Percentiles rank a stretch among this genome's conserved stretches.
phyloP scores from a whole-genome alignment of 805 yeast species.

The Pichia nanzhaoensis region DNA sequence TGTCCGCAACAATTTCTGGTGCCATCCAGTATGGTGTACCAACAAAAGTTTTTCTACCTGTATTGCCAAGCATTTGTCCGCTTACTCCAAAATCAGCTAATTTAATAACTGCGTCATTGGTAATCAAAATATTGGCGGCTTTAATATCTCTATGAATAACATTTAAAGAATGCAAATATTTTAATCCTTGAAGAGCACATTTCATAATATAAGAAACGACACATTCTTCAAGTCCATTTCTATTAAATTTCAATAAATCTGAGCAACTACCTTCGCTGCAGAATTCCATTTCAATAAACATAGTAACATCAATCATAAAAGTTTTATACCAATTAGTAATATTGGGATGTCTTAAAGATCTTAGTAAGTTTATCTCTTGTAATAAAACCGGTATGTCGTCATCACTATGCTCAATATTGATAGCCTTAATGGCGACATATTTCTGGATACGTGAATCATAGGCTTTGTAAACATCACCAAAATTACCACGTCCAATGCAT shows the following conservation, averaged over 20 bases:
- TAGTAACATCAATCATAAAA: constrained; percentile 51
- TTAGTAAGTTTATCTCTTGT: constrained; percentile 73
- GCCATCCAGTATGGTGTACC: constrained; percentile 81
- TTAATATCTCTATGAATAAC: constrained; percentile 91
- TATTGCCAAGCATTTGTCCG: constrained; percentile 54
- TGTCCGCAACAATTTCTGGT: constrained; percentile 71
- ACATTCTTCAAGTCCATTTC: constrained; percentile 46
- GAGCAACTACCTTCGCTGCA: constrained; percentile 94
- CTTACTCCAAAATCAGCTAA: constrained; percentile 97
- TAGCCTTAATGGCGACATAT: constrained; percentile 78
- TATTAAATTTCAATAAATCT: constrained; percentile 56
- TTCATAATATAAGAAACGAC: constrained; percentile 55
- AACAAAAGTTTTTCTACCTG: constrained; percentile 47
- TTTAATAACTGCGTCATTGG: constrained; percentile 69
- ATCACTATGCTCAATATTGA: constrained; percentile 70
- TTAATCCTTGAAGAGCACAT: constrained; percentile 63
- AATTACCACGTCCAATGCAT: constrained; percentile 77
- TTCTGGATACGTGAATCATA: constrained; percentile 27
- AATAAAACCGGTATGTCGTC: constrained; percentile 68
- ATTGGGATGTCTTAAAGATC: constrained; percentile 55
- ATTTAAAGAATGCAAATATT: constrained; percentile 63
- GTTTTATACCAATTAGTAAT: constrained; percentile 66
- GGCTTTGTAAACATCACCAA: constrained; percentile 81
- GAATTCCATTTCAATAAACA: constrained; percentile 92
- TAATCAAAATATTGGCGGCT: constrained; percentile 81